Evolutionary conservation across 208 protist genomes (phyloP).

Genomic region (Crithidia brevicula): DNA sequence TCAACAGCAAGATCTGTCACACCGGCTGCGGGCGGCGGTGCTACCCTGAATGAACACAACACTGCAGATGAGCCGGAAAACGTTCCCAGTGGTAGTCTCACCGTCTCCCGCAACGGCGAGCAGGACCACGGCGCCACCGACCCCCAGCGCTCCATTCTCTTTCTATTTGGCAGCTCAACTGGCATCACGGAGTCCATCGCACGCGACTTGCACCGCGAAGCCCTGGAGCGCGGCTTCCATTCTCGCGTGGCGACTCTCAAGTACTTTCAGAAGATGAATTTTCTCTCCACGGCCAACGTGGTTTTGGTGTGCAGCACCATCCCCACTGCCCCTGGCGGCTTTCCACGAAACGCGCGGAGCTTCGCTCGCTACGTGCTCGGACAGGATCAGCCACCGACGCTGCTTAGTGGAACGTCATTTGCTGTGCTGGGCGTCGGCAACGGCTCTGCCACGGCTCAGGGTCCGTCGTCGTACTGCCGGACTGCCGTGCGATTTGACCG

Average conservation of each 20-base stretch:
- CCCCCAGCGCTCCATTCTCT: slow-evolving; percentile 37
- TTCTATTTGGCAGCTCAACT: slow-evolving; percentile 61
- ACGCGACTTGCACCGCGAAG: slow-evolving; percentile 51
- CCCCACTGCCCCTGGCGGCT: slow-evolving; percentile 45
- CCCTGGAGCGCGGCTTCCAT: slow-evolving; percentile 36
- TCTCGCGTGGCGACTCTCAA: slow-evolving; percentile 54
- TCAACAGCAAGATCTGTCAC: background rate
- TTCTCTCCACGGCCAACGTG: slow-evolving; percentile 43
- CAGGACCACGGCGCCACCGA: background rate
- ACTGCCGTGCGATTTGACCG: slow-evolving; percentile 38
- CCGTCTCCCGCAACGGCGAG: background rate
- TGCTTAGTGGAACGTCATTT: slow-evolving; percentile 49
- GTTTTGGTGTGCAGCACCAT: slow-evolving; percentile 66
- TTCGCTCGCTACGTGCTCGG: slow-evolving; percentile 57
- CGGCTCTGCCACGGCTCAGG: slow-evolving; percentile 25
- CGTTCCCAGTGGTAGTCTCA: no score
- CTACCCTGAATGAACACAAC: no score
- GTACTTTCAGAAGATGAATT: slow-evolving; percentile 56
- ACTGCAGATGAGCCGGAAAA: no score
- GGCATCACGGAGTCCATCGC: slow-evolving; percentile 64
- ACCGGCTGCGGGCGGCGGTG: background rate
- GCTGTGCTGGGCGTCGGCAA: slow-evolving; percentile 68
- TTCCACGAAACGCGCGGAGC: slow-evolving; percentile 50
- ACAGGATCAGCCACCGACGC: slow-evolving; percentile 20
- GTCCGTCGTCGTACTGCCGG: slow-evolving; percentile 38